Conservation (phyloP, 2,329 filamentous ascomycete genomes). For the Fusarium verticillioides region DNA sequence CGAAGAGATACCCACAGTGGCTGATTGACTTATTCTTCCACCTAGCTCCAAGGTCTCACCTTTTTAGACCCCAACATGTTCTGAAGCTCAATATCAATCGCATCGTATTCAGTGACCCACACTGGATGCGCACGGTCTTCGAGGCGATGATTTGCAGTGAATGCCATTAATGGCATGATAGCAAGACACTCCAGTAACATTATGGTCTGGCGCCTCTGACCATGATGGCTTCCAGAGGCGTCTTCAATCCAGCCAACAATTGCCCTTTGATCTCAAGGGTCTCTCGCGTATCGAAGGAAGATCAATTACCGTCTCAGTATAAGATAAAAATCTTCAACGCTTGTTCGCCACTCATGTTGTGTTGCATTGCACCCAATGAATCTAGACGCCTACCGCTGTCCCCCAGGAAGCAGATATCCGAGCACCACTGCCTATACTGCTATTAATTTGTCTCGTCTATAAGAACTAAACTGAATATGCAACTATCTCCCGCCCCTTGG, state of each 20-base stretch:
- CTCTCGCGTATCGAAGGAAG: not conserved
- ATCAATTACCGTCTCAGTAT: not conserved
- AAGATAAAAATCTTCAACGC: not conserved
- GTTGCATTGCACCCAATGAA: not conserved
- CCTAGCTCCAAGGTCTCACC: not conserved
- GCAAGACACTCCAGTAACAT: not conserved
- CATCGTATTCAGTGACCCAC: slow-evolving; percentile 12
- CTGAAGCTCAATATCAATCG: slow-evolving; percentile 4
- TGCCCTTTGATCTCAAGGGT: not conserved
- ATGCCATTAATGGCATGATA: not conserved
- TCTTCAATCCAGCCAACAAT: slow-evolving; percentile 5
- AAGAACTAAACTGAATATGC: slow-evolving; percentile 15
- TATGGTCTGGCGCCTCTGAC: slow-evolving; percentile 3
- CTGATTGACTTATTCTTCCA: not conserved
- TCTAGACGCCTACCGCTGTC: slow-evolving; percentile 10
- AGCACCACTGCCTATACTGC: not conserved
- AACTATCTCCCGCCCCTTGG: slow-evolving; percentile 30
- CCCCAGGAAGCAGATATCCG: not conserved
- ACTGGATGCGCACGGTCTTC: slow-evolving; percentile 3
- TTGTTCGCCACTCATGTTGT: slow-evolving; percentile 31
- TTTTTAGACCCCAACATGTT: not conserved
- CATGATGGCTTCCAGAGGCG: slow-evolving; percentile 20
- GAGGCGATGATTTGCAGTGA: slow-evolving; percentile 1
- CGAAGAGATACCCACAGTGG: accelerated
- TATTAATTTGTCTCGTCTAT: not conserved